Base-by-base conservation (phyloP, 495 filamentous ascomycete species). In the Lophiotrema nucula region DNA sequence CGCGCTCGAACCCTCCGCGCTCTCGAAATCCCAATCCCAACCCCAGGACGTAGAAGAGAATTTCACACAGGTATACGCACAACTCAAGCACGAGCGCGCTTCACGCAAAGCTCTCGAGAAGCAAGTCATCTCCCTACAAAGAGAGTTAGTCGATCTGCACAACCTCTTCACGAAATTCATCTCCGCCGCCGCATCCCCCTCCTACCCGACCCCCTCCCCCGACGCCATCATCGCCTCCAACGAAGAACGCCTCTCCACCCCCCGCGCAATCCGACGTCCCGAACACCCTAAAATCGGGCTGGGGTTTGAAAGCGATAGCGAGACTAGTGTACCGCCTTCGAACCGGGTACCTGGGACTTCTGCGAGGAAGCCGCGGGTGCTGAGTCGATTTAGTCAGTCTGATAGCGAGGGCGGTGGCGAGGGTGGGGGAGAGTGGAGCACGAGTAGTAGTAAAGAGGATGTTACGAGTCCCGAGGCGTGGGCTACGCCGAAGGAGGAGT, bases 401-500 rank as follows among this genome's bases (percentile, higher is more conserved):
- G 56, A 50, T 12, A 46, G 49, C 6, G 56, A 64, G 21, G 18
- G 45, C 25, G 56, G 27, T 19, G 51, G 33, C 3, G 49, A 45
- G 23, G 47, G 8, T 18, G 55, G 19, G 4, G 31, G 19, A 5
- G 48, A 47, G 2, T 33, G 38, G 35, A 60, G 51, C 22, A 26
- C 10, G 18, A 51, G 24, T 44, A 51, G 51, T 19, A 56, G 53
- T 37, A 24, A 28, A 15, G 64, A 63, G 26, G 62, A 66, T 13
- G 25, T 67, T 10, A 39, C 41, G 24, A 67, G 64, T 47, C 64
- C 64, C 10, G 64, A 67, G 19, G 50, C 42, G 0, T 67, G 58
- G 58, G 59, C 58, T 5, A 67, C 64, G 46, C 64, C 64, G 31
- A 67, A 55, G 51, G 64, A 67, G 49, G 59, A 60, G 46, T 42